Evolutionary conservation across 164 flowering plant species (phyloP), one percentile per base, ranked within the genome.

Genomic region (Protea cynaroides): DNA sequence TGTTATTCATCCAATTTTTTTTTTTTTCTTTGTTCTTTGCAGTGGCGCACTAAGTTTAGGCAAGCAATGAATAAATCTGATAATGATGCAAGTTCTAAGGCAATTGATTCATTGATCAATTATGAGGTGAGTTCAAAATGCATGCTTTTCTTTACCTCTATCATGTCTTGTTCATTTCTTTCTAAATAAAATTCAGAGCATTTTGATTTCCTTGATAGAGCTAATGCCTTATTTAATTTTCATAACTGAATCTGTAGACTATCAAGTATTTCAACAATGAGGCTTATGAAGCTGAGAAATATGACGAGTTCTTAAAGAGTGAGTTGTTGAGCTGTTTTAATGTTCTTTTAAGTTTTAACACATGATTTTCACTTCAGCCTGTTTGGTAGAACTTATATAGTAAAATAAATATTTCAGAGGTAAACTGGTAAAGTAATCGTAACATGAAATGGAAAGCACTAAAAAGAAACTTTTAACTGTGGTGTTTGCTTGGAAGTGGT

Each of bases 41-140:
- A 94, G 97, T 91, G 99, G 99, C 84, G 99, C 71, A 94, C 99
- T 64, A 91, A 91, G 83, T 94, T 89, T 71, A 79, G 99, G 79
- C 94, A 94, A 81, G 86, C 77, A 59, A 94, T 94, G 99, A 94
- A 94, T 69, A 94, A 91, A 79, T 97, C 99, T 78, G 99, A 94
- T 71, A 94, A 94, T 80, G 97, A 94, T 83, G 99, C 99, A 49
- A 85, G 85, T 73, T 78, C 97, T 58, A 90, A 87, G 74, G 99
- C 97, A 63, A 79, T 94, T 71, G 99, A 94, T 77, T 94, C 99
- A 56, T 86, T 94, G 66, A 84, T 94, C 44, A 94, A 94, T 79
- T 94, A 94, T 79, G 99, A 94, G 96, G 99, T 89, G 61, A 54
- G 64, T 25, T 40, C 34, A 66, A 36, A 15, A 18, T 47, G 60